Evolutionary conservation across 164 flowering plant genomes (phyloP), one percentile per base, ranked within the genome.

Genomic region (Echeveria elegans): DNA sequence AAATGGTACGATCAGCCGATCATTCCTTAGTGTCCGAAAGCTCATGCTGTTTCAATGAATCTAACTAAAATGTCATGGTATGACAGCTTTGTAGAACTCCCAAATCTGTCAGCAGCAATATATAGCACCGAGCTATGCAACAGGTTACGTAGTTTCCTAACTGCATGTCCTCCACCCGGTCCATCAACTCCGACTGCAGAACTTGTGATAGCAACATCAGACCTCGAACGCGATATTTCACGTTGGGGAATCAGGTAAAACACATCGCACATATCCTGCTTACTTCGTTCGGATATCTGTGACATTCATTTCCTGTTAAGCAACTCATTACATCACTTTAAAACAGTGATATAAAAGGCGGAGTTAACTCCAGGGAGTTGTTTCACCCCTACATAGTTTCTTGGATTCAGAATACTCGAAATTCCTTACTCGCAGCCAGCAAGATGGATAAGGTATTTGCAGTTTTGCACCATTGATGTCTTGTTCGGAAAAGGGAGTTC

Each of bases 381-480:
- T 93, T 93, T 78, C 93, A 93, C 74, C 72, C 87, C 75, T 88
- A 93, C 76, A 90, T 93, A 53, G 69, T 90, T 68, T 70, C 87
- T 23, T 93, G 98, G 98, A 90, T 93, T 76, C 84, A 90, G 73
- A 95, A 93, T 76, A 93, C 81, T 68, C 96, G 96, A 24, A 78
- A 73, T 29, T 77, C 87, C 29, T 71, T 90, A 77, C 90, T 93
- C 0, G 97, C 90, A 71, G 73, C 89, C 37, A 90, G 98, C 77
- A 90, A 82, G 79, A 67, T 88, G 56, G 98, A 93, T 63, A 93
- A 88, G 98, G 98, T 87, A 80, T 26, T 26, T 18, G 53, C 43
- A n/a, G 21, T 28, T 10, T 29, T 63, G 3, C 3, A n/a, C 53
- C 8, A 43, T 11, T 1, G 47, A 43, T 43, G 47, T 43, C 47